Base-by-base conservation (phyloP, 2,329 filamentous ascomycete genomes). In the Aurifilum marmelostoma region DNA sequence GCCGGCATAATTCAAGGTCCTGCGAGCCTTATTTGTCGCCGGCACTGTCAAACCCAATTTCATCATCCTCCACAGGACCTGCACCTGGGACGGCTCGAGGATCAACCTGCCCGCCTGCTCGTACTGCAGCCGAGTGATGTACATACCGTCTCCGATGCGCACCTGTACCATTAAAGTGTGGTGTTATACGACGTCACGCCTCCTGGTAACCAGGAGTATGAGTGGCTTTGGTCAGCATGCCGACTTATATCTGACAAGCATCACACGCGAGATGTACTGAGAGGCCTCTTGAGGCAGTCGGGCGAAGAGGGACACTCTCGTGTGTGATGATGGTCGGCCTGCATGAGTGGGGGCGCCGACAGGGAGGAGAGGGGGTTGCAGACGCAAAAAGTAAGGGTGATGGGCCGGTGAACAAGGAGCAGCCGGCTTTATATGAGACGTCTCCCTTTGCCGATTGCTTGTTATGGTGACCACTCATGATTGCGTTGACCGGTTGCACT, bases 151-250 rank as follows among this genome's bases (percentile, higher is more conserved):
- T 34, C 4, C 8, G 8, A 34, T 8, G 34, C 34, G 4, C 4
- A 34, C 34, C 34, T n/a, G n/a, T n/a, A n/a, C n/a, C n/a, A n/a
- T n/a, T n/a, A n/a, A 37, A 37, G 34, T 11, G 21, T 21, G 43
- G 18, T 47, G 43, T 47, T 47, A 6, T 16, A 47, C 18, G 43
- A n/a, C 43, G 8, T 47, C 21, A 47, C 43, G 43, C 43, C 18
- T 47, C 16, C 43, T 34, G 58, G n/a, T 34, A 8, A 34, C 34
- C 34, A 8, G 34, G 8, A 34, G 34, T 34, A 50, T 12, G 43
- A 32, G 63, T 66, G 63, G 69, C 66, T 69, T 61, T 27, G 32
- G 14, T 8, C 52, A 52, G 47, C 29, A 64, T 41, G 60, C 65
- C 58, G 34, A 50, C 24, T 21, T 43, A 4, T 27, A 21, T 34